A percentile compares a stretch with the other conserved stretches of the same genome.
These are phyloP conservation scores for Echinosophora koreensis DNA, from an alignment of 306 rosid species.

Conservation along the genomic window DNA sequence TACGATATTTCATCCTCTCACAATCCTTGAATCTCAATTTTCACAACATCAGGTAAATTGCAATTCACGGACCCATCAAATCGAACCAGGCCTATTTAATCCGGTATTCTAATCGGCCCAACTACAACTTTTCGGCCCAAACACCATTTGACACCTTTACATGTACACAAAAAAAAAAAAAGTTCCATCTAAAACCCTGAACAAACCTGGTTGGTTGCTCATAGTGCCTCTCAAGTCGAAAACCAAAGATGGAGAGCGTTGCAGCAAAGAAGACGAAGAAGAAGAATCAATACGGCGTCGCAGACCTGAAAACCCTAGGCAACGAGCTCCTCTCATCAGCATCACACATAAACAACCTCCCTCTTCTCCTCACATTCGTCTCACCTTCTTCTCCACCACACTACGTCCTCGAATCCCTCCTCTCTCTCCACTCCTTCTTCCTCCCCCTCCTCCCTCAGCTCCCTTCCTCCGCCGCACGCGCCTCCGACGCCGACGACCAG, in stretches of 20 bases:
- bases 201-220: not conserved
- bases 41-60: too few relatives aligned
- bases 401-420: constrained; percentile 73
- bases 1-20: too few relatives aligned
- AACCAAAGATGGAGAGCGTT: constrained; percentile 22
- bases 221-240: not conserved
- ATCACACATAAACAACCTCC: constrained; percentile 85
- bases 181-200: constrained; percentile 17
- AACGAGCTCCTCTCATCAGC: constrained; percentile 77
- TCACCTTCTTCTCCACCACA: constrained; percentile 81
- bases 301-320: constrained; percentile 82
- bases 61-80: too few relatives aligned
- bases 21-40: too few relatives aligned
- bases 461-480: constrained; percentile 58
- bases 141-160: too few relatives aligned
- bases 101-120: too few relatives aligned
- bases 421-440: constrained; percentile 87
- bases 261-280: constrained; percentile 44
- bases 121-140: too few relatives aligned
- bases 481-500: constrained; percentile 45
- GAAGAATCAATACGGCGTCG: constrained; percentile 50
- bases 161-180: too few relatives aligned
- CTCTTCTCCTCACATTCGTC: constrained; percentile 70
- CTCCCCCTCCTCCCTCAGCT: constrained; percentile 68
- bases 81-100: too few relatives aligned